Conservation (phyloP, 495 filamentous ascomycete species). For the Aspergillus wentii region DNA sequence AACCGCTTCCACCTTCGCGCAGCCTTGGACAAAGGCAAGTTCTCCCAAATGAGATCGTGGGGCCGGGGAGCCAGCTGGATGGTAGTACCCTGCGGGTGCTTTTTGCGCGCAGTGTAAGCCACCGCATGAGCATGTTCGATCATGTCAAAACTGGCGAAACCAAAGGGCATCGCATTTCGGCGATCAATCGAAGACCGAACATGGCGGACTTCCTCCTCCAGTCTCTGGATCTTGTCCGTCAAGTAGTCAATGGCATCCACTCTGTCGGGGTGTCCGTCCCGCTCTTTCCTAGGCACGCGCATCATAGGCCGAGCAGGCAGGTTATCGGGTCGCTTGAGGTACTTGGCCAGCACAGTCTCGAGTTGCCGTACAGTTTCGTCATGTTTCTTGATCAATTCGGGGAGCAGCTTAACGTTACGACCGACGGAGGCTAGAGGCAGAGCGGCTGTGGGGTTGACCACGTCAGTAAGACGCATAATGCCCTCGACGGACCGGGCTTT, state of each 20-base stretch:
- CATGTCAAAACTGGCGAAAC: slow-evolving; percentile 87
- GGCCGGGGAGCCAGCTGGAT: slow-evolving; percentile 78
- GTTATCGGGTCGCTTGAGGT: slow-evolving; percentile 79
- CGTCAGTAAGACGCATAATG: slow-evolving; percentile 71
- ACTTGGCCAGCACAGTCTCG: slow-evolving; percentile 79
- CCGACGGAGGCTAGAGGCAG: slow-evolving; percentile 78
- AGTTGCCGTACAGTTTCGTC: slow-evolving; percentile 73
- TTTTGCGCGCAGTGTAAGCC: slow-evolving; percentile 73
- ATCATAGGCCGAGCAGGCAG: slow-evolving; percentile 74
- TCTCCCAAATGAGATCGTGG: slow-evolving; percentile 95
- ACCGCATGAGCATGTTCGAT: slow-evolving; percentile 86
- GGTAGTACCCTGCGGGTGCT: slow-evolving; percentile 74
- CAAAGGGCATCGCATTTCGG: slow-evolving; percentile 81
- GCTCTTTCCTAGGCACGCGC: slow-evolving; percentile 66
- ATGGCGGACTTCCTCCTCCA: slow-evolving; percentile 81
- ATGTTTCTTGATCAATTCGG: slow-evolving; percentile 78
- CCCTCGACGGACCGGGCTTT: slow-evolving; percentile 76
- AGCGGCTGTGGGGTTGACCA: slow-evolving; percentile 66
- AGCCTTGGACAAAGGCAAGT: slow-evolving; percentile 64
- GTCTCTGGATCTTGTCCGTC: slow-evolving; percentile 72
- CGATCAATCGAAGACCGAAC: slow-evolving; percentile 77
- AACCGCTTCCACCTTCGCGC: slow-evolving; percentile 66
- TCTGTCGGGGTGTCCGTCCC: slow-evolving; percentile 44
- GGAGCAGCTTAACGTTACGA: slow-evolving; percentile 85
- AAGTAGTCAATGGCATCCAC: slow-evolving; percentile 94